These are phyloP conservation scores for Russula brevipes DNA, from an alignment of 768 basidiomycete genomes.

Conservation along the genomic window DNA sequence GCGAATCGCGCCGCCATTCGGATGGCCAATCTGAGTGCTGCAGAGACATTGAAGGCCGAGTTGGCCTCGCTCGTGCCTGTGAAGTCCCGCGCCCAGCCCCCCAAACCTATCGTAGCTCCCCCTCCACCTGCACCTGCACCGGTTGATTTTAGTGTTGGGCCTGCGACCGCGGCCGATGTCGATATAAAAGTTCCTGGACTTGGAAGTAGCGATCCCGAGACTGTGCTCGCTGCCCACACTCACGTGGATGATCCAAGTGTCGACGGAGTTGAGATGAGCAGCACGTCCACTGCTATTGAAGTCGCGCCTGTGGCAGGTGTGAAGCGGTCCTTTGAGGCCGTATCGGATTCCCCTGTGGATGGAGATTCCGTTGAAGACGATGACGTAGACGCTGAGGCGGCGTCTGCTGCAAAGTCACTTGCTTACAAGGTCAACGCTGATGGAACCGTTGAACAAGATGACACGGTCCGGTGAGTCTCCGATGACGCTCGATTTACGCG, in stretches of 20 bases:
- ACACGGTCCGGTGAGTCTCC: conserved; percentile 76
- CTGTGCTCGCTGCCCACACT: not conserved
- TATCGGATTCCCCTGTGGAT: conserved; percentile 5
- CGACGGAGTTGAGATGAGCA: conserved; percentile 13
- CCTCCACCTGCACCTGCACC: conserved; percentile 19
- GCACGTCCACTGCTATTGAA: conserved; percentile 22
- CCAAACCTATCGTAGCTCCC: conserved; percentile 24
- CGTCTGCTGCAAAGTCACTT: conserved; percentile 42
- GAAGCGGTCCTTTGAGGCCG: conserved; percentile 44
- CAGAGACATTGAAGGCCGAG: conserved; percentile 89
- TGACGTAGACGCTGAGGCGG: conserved; percentile 25
- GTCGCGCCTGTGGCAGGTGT: conserved; percentile 30
- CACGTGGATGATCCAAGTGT: conserved; percentile 4
- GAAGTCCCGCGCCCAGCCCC: conserved; percentile 31
- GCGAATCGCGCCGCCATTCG: conserved; percentile 86
- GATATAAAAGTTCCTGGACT: conserved; percentile 37
- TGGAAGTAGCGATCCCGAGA: conserved; percentile 27
- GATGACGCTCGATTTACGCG: conserved; percentile 1
- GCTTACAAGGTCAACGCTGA: conserved; percentile 80
- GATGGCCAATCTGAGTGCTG: conserved; percentile 95
- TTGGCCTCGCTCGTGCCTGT: conserved; percentile 51
- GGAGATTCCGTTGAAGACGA: conserved; percentile 30
- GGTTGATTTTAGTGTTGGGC: conserved; percentile 27
- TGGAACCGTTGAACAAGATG: conserved; percentile 91
- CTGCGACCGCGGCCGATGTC: conserved; percentile 22